These are phyloP conservation scores for Pichia paraexigua DNA, from an alignment of 805 yeast genomes.

Conservation along the genomic window DNA sequence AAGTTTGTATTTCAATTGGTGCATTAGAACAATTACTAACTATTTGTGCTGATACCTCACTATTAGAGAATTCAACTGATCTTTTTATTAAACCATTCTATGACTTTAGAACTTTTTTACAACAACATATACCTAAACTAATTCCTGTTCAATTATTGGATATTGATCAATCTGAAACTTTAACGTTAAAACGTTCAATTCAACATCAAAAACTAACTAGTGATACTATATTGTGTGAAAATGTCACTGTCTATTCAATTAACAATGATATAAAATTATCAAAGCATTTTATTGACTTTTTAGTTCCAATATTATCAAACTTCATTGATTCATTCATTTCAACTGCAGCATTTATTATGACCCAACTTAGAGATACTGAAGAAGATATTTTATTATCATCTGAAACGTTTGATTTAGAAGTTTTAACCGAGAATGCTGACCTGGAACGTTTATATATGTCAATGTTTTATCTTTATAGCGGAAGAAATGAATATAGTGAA, in stretches of 20 bases:
- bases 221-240: conserved; percentile 25
- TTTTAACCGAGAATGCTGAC: conserved; percentile 67
- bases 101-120: conserved; percentile 59
- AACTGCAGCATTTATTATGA: conserved; percentile 58
- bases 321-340: conserved; percentile 51
- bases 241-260: conserved; percentile 20
- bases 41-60: conserved; percentile 49
- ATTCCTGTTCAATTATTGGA: conserved; percentile 46
- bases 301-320: conserved; percentile 36
- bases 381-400: conserved; percentile 60
- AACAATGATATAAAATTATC: conserved; percentile 17
- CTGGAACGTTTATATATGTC: conserved; percentile 80
- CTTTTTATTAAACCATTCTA: conserved; percentile 33
- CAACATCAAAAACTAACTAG: conserved; percentile 22
- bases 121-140: conserved; percentile 55
- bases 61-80: conserved; percentile 10
- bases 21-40: conserved; percentile 63
- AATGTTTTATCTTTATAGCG: conserved; percentile 57
- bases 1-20: conserved; percentile 51
- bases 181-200: conserved; percentile 23
- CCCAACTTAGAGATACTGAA: conserved; percentile 62
- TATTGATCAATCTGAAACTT: conserved; percentile 36
- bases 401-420: conserved; percentile 50
- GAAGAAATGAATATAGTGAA: conserved; percentile 49
- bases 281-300: conserved; percentile 28